Evolutionary conservation across 257 asterid species (phyloP), one percentile per base, ranked within the genome.

Genomic region (Leonotis leonurus): DNA sequence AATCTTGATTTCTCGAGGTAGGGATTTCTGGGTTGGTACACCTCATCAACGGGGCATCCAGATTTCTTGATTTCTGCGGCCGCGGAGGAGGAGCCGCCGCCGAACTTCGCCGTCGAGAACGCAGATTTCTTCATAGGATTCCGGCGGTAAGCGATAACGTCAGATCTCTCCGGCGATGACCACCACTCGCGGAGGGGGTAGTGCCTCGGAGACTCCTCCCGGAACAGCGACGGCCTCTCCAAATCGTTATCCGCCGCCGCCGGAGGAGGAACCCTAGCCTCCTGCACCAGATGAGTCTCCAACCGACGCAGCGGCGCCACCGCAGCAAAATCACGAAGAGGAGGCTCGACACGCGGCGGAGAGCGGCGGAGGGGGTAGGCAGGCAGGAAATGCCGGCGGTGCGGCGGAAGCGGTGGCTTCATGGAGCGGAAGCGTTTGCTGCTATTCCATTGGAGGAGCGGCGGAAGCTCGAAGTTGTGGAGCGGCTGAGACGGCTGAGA

Each of bases 401-500:
- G 72, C 0, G 63, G 48, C n/a, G 74, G 76, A 1, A 60, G 33
- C 21, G 71, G 75, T 13, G 81, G 60, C 59, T 81, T 76, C 20
- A 25, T 41, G 11, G 82, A 68, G 33, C 81, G 77, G 67, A 75
- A 60, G 29, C 81, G 80, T 5, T 52, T 65, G 53, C 51, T 41
- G 78, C 56, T 78, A 24, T 68, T 77, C 91, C 91, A 81, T 18
- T 68, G 69, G 27, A 83, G 72, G 4, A 24, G 18, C 41, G 67
- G 69, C 16, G 81, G 70, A 3, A 81, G 71, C 30, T 67, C 65
- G 57, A 84, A 80, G 55, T 71, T 80, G 59, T 80, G 85, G 2
- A 83, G 74, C 57, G 83, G 77, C 72, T 69, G 80, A 54, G 84
- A 68, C 68, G 71, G 63, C 13, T 68, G 80, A 54, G 84, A 68